These are phyloP conservation scores for Coniochaeta ligniaria DNA, from an alignment of 2,329 filamentous ascomycete genomes.

Conservation along the genomic window DNA sequence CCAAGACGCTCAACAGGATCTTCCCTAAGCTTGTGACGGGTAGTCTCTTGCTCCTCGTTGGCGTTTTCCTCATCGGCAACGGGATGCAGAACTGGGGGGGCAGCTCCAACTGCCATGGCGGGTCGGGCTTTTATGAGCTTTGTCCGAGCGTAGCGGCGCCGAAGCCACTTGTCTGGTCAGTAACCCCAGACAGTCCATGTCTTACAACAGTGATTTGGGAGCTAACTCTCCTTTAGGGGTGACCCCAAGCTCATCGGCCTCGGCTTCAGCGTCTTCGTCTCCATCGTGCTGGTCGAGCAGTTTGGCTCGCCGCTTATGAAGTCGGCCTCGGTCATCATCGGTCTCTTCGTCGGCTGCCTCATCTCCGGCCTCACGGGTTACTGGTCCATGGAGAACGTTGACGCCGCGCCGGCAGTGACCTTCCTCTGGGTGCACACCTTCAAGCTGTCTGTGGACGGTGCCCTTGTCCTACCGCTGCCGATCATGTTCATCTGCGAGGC, in stretches of 20 bases:
- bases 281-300: constrained; percentile 61
- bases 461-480: constrained; percentile 57
- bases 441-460: constrained; percentile 56
- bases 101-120: constrained; percentile 45
- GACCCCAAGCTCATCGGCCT: constrained; percentile 59
- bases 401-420: constrained; percentile 53
- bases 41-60: constrained; percentile 60
- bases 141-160: constrained; percentile 54
- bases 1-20: constrained; percentile 49
- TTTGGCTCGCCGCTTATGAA: constrained; percentile 67
- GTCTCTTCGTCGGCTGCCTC: constrained; percentile 59
- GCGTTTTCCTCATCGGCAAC: constrained; percentile 53
- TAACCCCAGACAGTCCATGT: not conserved
- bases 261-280: constrained; percentile 60
- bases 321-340: constrained; percentile 57
- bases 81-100: constrained; percentile 66
- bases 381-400: constrained; percentile 52
- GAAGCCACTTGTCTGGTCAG: constrained; percentile 44
- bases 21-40: constrained; percentile 65
- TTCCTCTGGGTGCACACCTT: constrained; percentile 68
- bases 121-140: constrained; percentile 40
- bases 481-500: constrained; percentile 63
- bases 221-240: constrained; percentile 23
- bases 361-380: constrained; percentile 60
- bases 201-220: not conserved